Base-by-base conservation (phyloP, 1,284 basidiomycete genomes). In the Vanrija sp. region DNA sequence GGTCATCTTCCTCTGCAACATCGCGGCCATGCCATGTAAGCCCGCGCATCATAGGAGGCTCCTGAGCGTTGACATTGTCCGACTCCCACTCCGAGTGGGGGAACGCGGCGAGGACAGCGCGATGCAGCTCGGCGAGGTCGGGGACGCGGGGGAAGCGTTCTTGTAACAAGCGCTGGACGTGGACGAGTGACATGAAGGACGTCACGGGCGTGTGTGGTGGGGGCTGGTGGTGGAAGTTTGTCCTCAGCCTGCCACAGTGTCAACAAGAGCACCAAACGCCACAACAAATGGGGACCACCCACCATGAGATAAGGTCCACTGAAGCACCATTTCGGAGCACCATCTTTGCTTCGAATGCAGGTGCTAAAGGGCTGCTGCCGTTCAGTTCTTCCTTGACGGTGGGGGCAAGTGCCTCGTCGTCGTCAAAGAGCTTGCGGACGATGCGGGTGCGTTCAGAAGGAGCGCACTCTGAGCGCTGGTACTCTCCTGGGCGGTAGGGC, bases 231-330 rank as follows among this genome's bases (percentile, higher is more conserved):
- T 72, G 68, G 51, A 73, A 73, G 60, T 73, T 73, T 37, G 67
- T 70, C 20, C 69, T 66, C 15, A 73, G 61, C 71, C 71, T 73
- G 50, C 19, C 19, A 48, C 37, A 19, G n/a, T 18, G 12, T 25
- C 16, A 42, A 45, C 24, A 43, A 37, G 10, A 45, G n/a, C 14
- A 16, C 22, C 16, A 10, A 35, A 36, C 15, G 36, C 37, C 24
- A 38, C 50, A 41, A 43, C 24, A 45, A 14, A 38, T 25, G 25
- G 22, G 41, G 3, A 6, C 14, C 12, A 66, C 65, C 56, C 54
- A 71, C 71, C 71, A 73, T 27, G 71, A 73, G 44, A 73, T 68
- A 6, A 73, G 57, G 59, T 73, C 71, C 15, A 73, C 63, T 10
- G 63, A 63, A 7, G 69, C 68, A 6, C 71, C 71, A 39, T 69